Evolutionary conservation across 331 rosid genomes (phyloP), one percentile per base, ranked within the genome.

Genomic region (Spiraea crenata): DNA sequence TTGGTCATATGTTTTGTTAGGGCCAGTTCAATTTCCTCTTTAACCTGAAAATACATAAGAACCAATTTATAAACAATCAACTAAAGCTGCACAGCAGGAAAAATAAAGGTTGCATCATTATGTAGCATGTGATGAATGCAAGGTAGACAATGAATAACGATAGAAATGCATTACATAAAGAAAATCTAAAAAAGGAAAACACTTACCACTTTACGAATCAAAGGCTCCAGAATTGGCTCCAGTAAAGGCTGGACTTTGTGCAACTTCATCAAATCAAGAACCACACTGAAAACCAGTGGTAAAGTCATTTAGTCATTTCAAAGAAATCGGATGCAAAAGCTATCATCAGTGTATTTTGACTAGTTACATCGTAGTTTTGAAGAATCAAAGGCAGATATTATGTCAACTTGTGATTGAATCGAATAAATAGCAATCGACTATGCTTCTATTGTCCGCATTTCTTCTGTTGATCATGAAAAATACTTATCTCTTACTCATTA

Each of bases 131-230:
- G 54, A 39, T 39, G 50, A 72, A 17, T 41, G 40, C 70, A 55
- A 62, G 35, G 44, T 51, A 4, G 45, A 73, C 15, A 42, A 52
- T 42, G 1, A 31, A 3, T 6, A 25, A 63, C 65, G 7, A n/a
- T 3, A 55, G 12, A 34, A 62, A 66, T 56, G 40, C 63, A 68
- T 25, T 25, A 46, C 3, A 76, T 34, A 57, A n/a, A n/a, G 20
- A 39, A 57, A 35, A 34, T 65, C 0, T 40, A 57, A 7, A 17
- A 38, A n/a, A 68, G 31, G 40, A 41, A 66, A 56, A 65, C 55
- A 65, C 90, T 71, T 87, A 95, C 99, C 88, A 95, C 99, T 86
- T 79, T 79, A 9, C 97, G 99, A 77, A 95, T 85, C 87, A 95
- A 78, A 45, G 95, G 97, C 82, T 89, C 91, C 5, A 88, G 82